Evolutionary conservation across 2,329 filamentous ascomycete genomes (phyloP), one percentile per base, ranked within the genome.

Genomic region (Neonectria hederae): DNA sequence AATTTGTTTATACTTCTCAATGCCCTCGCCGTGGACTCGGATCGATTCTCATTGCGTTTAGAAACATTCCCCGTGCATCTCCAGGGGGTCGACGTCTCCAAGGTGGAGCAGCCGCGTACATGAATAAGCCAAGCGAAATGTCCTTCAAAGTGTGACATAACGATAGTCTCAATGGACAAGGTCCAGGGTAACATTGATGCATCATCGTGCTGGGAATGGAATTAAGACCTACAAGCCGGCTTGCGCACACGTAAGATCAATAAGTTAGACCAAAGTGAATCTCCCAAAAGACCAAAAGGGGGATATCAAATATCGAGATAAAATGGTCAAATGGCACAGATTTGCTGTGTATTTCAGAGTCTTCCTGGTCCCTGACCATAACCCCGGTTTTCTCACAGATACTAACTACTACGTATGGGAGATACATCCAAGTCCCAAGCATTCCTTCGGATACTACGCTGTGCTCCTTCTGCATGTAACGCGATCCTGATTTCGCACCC

Each of bases 11-110:
- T 8, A n/a, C 14, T 38, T 38, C 35, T 10, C 7, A 52, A 42
- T 54, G 54, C 60, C 60, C 49, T 63, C 24, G 11, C 60, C 60
- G 32, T 30, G 42, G 42, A n/a, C 30, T 21, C 49, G 54, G 60
- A 49, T 59, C 54, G 32, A 40, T 43, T 59, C 42, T 40, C 52
- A 32, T 45, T 10, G 48, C 35, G 22, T 32, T 42, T 49, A 21
- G 54, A 63, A 54, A 59, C 60, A 63, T 49, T 43, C 4, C n/a
- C 35, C 49, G 42, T 40, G 57, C 40, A 51, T 24, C 19, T 62
- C 56, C 38, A n/a, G n/a, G 38, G 49, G 48, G 32, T 21, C 21
- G 49, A 59, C 54, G 59, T 53, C 42, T 28, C 42, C 49, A 5
- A 19, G 35, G 48, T 51, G n/a, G 40, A 52, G 54, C 48, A 24